These are phyloP conservation scores for Linanthus parryae DNA, from an alignment of 148 eudicot species.

Conservation along the genomic window DNA sequence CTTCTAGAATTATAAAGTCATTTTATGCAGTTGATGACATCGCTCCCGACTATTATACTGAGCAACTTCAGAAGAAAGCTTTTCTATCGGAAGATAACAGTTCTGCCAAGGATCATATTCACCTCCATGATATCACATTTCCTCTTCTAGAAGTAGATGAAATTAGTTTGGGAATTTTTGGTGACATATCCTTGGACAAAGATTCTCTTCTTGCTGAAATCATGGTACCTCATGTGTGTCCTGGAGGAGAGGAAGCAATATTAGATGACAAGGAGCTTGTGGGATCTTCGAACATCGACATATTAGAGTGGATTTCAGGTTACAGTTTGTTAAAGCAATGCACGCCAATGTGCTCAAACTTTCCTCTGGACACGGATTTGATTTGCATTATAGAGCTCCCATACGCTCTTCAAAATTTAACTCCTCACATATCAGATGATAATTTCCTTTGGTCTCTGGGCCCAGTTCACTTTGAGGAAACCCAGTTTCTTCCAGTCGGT, in stretches of 20 bases:
- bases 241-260: constrained; percentile 23
- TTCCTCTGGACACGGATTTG: constrained; percentile 32
- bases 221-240: constrained; percentile 29
- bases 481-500: constrained; percentile 37
- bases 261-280: constrained; percentile 35
- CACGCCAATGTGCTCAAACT: constrained; percentile 24
- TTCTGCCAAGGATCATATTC: constrained; percentile 22
- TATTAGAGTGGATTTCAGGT: constrained; percentile 37
- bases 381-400: constrained; percentile 40
- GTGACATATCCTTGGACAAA: constrained; percentile 21
- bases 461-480: constrained; percentile 51
- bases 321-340: constrained; percentile 22
- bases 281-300: constrained; percentile 38
- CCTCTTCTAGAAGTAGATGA: constrained; percentile 77
- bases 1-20: constrained; percentile 36
- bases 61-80: constrained; percentile 30
- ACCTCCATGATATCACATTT: constrained; percentile 21
- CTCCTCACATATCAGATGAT: no score
- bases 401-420: no score
- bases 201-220: constrained; percentile 34
- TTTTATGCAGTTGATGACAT: constrained; percentile 46
- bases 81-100: constrained; percentile 33
- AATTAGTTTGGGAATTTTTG: constrained; percentile 36
- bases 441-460: constrained; percentile 4
- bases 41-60: constrained; percentile 20